These are phyloP conservation scores for Lasiodiplodia gonubiensis DNA, from an alignment of 2,329 filamentous ascomycete species.

Conservation along the genomic window DNA sequence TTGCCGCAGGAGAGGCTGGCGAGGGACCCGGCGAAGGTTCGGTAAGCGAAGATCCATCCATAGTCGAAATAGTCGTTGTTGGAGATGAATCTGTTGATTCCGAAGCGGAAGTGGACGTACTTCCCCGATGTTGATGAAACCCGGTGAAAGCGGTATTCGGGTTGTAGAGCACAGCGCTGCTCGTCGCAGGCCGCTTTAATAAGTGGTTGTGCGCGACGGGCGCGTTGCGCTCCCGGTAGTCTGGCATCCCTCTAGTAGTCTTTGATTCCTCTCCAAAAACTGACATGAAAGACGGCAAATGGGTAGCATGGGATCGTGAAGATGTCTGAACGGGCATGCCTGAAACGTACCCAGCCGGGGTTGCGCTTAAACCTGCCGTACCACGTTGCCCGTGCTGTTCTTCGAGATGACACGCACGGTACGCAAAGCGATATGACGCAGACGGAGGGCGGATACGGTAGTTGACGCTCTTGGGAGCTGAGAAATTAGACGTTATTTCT, in stretches of 20 bases:
- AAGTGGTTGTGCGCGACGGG: conserved; percentile 38
- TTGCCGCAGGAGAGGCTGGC: conserved; percentile 82
- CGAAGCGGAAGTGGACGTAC: conserved; percentile 77
- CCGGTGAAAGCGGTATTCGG: conserved; percentile 42
- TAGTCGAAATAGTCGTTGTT: conserved; percentile 90
- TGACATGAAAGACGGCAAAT: conserved; percentile 77
- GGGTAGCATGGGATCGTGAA: conserved; percentile 42
- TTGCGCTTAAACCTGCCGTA: background rate
- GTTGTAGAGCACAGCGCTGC: conserved; percentile 41
- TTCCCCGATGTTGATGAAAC: conserved; percentile 74
- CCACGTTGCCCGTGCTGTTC: conserved; percentile 20
- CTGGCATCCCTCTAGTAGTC: conserved; percentile 53
- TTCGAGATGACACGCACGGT: conserved; percentile 5
- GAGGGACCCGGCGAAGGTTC: conserved; percentile 92
- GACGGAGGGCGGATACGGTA: conserved; percentile 7
- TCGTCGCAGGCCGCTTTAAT: conserved; percentile 43
- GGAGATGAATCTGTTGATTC: conserved; percentile 94
- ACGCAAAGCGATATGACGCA: background rate
- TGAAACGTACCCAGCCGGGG: conserved; percentile 27
- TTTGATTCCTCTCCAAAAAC: conserved; percentile 69
- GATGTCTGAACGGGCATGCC: conserved; percentile 47
- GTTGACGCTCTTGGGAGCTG: conserved; percentile 40
- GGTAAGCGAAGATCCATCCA: conserved; percentile 87
- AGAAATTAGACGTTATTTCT: conserved; percentile 40
- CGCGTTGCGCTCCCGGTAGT: conserved; percentile 46